Conservation (phyloP, 306 rosid species). For the Begonia peltatifolia region DNA sequence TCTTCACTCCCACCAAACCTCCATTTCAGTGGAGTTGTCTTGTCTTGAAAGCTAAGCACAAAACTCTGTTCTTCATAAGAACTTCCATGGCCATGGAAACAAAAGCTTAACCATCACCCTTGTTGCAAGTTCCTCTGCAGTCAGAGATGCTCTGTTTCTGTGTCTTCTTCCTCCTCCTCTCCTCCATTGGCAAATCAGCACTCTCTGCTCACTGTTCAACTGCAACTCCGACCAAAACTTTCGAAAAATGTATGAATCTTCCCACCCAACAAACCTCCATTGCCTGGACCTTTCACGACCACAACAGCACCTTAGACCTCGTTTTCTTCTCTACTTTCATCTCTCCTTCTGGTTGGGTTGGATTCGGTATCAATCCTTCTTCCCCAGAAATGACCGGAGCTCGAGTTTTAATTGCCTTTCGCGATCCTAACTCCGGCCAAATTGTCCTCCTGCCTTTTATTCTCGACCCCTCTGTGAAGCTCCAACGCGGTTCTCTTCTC, state of each 20-base stretch:
- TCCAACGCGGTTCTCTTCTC: conserved; percentile 66
- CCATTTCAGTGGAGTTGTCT: conserved; percentile 12
- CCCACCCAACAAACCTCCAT: conserved; percentile 89
- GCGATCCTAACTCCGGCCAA: conserved; percentile 72
- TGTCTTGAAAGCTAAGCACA: conserved; percentile 73
- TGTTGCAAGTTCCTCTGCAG: conserved; percentile 4
- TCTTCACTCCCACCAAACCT: conserved; percentile 34
- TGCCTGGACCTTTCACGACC: conserved; percentile 86
- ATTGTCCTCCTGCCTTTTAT: conserved; percentile 62
- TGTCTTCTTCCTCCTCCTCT: conserved; percentile 18
- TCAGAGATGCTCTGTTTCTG: conserved; percentile 21
- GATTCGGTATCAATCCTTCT: conserved; percentile 75
- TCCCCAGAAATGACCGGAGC: conserved; percentile 75
- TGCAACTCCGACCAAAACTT: conserved; percentile 37
- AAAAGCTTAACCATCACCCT: conserved; percentile 17
- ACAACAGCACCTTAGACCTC: conserved; percentile 58
- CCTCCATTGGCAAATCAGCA: conserved; percentile 19
- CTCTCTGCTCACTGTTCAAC: conserved; percentile 62
- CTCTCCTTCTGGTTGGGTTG: conserved; percentile 98
- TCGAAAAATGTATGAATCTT: conserved; percentile 66
- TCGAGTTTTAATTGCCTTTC: conserved; percentile 66
- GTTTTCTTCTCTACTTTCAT: conserved; percentile 81
- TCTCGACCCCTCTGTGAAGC: conserved; percentile 62
- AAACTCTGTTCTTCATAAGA: neutral
- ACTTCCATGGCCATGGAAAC: conserved; percentile 7